Evolutionary conservation across 306 rosid genomes (phyloP).

Genomic region (Sicyos edulis): DNA sequence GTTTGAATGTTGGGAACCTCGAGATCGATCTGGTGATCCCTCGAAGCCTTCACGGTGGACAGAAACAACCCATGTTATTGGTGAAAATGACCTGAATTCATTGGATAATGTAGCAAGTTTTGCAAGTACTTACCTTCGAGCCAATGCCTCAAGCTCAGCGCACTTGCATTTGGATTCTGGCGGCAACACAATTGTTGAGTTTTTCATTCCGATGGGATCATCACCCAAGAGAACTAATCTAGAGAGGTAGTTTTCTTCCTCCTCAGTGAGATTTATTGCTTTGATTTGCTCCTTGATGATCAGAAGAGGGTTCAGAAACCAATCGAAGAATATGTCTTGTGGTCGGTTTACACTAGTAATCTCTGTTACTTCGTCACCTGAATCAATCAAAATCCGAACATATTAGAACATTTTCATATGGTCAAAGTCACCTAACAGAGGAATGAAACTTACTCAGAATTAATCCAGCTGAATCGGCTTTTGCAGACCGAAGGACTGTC

Average conservation of each 20-base stretch:
- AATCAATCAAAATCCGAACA: slow-evolving; percentile 18
- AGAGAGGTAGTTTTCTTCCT: slow-evolving; percentile 70
- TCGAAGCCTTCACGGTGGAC: slow-evolving; percentile 45
- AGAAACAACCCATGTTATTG: slow-evolving; percentile 34
- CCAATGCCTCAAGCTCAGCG: slow-evolving; percentile 80
- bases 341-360: slow-evolving; percentile 69
- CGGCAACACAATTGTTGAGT: slow-evolving; percentile 37
- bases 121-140: slow-evolving; percentile 57
- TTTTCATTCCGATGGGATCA: slow-evolving; percentile 55
- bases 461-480: slow-evolving; percentile 52
- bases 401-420: neutral
- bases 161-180: slow-evolving; percentile 74
- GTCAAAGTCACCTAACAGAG: neutral
- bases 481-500: slow-evolving; percentile 65
- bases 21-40: slow-evolving; percentile 83
- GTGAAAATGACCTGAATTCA: neutral
- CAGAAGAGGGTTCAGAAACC: slow-evolving; percentile 86
- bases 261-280: slow-evolving; percentile 70
- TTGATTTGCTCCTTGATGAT: slow-evolving; percentile 81
- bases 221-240: slow-evolving; percentile 65
- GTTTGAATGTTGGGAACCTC: slow-evolving; percentile 80
- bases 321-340: slow-evolving; percentile 60
- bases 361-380: slow-evolving; percentile 65
- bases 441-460: slow-evolving; percentile 45
- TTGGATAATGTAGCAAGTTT: neutral